phyloP scores from a whole-genome alignment of 495 filamentous ascomycete genomes.

The Xylaria flabelliformis region DNA sequence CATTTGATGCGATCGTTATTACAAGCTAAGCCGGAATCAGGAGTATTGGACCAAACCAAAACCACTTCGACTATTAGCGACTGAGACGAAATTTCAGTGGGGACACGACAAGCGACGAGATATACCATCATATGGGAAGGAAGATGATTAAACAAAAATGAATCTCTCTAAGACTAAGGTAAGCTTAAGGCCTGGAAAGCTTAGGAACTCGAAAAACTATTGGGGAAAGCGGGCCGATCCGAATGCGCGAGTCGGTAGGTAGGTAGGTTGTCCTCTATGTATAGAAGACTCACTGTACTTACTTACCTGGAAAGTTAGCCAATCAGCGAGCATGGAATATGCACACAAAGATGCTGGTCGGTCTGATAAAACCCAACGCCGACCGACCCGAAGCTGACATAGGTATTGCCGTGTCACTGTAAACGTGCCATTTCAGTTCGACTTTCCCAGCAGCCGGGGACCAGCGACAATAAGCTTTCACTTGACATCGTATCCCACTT shows the following conservation, averaged over 20 bases:
- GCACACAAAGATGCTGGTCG: background rate
- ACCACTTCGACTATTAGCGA: background rate
- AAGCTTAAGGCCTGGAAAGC: background rate
- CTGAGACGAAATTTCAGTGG: background rate
- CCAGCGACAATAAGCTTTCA: conserved; percentile 5
- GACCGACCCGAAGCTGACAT: conserved; percentile 14
- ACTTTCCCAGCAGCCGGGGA: background rate
- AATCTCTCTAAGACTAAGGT: background rate
- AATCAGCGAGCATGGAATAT: conserved; percentile 8
- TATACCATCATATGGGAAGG: too few species aligned
- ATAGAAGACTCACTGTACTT: too few species aligned
- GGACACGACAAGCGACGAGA: too few species aligned
- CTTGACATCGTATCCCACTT: background rate
- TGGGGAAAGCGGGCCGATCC: background rate
- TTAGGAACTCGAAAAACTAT: too few species aligned
- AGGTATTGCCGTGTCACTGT: background rate
- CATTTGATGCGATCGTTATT: background rate
- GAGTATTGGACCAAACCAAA: background rate
- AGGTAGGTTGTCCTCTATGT: too few species aligned
- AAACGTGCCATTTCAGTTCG: background rate
- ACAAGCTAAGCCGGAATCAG: background rate
- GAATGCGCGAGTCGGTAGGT: too few species aligned
- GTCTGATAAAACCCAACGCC: background rate
- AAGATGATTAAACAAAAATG: background rate
- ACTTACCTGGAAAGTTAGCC: background rate